Base-by-base conservation (phyloP, 495 filamentous ascomycete species). In the Immersiella caudata region DNA sequence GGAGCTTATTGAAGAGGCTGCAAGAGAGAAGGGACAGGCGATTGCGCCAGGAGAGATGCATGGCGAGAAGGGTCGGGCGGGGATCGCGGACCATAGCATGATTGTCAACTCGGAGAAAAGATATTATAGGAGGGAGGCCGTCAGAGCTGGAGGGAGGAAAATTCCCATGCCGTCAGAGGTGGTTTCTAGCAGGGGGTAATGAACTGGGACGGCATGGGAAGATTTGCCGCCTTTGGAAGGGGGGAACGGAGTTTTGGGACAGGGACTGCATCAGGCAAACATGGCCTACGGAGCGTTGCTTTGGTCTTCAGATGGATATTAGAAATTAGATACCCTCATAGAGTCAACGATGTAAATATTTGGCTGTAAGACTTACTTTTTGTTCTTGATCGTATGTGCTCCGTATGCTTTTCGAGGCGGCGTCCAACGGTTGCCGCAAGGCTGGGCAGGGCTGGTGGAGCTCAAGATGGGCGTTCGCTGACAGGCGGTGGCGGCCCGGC, bases 11-110 rank as follows among this genome's bases (percentile, higher is more conserved):
- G 77, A 79, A 33, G 72, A 75, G 11, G 70, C 72, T 8, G 71
- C 61, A 22, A 90, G 87, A 71, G 88, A 88, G 77, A 90, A 87
- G 72, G 88, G 81, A 12, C 89, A 83, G 62, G 91, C 90, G 70
- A 83, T 89, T 79, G 87, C 88, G 73, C 88, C 88, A 61, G 90
- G 88, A 36, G 89, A 87, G 22, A 64, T 71, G 67, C 71, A 72
- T n/a, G 72, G 75, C 8, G 68, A 74, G 51, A 66, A 71, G 68
- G 75, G 70, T 5, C 52, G 75, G 25, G 68, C 74, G 1, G 80
- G 83, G 21, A 81, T 83, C 56, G 82, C 82, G 2, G 81, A 84
- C 22, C 78, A 84, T 58, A 83, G 80, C 67, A 79, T 81, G 64
- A 78, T 83, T 68, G 82, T 84, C 46, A 80, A 83, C 52, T 72